These are phyloP conservation scores for Raphanus raphanistrum DNA, from an alignment of 345 rosid genomes.

Conservation along the genomic window DNA sequence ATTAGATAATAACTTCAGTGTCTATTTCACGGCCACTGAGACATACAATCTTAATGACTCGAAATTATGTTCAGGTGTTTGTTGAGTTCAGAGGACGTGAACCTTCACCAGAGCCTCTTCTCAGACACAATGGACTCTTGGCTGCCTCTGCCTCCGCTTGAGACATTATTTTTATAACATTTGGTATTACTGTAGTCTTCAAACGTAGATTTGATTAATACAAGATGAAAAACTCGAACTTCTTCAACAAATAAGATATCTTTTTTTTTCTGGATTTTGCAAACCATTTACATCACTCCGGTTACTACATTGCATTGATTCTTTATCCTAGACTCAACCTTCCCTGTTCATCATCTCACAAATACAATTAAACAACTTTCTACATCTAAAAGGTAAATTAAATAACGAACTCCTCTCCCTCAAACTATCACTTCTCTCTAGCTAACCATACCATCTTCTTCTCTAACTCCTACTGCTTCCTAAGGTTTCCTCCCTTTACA, in stretches of 20 bases:
- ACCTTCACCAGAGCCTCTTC: slow-evolving; percentile 90
- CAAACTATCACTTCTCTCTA: neutral
- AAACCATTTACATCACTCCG: slow-evolving; percentile 28
- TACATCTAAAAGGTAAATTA: slow-evolving; percentile 1
- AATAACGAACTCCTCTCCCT: slow-evolving; percentile 2
- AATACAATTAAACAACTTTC: slow-evolving; percentile 16
- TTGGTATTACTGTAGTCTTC: neutral
- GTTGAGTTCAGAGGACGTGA: slow-evolving; percentile 92
- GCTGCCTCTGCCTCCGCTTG: slow-evolving; percentile 44
- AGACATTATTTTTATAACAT: neutral
- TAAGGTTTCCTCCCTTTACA: slow-evolving; percentile 26
- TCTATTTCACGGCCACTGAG: neutral
- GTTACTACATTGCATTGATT: neutral
- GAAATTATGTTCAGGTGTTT: slow-evolving; percentile 56
- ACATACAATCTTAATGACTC: neutral
- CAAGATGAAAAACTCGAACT: neutral
- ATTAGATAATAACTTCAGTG: neutral
- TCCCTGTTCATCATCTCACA: slow-evolving; percentile 21
- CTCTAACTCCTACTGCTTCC: slow-evolving; percentile 23
- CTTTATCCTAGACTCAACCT: neutral
- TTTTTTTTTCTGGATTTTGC: neutral
- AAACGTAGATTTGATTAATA: neutral
- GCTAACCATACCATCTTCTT: neutral
- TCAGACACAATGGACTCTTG: slow-evolving; percentile 82
- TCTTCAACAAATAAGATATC: slow-evolving; percentile 16